Evolutionary conservation across 306 rosid species (phyloP), one percentile per base, ranked within the genome.

Genomic region (Adenanthera pavonina): DNA sequence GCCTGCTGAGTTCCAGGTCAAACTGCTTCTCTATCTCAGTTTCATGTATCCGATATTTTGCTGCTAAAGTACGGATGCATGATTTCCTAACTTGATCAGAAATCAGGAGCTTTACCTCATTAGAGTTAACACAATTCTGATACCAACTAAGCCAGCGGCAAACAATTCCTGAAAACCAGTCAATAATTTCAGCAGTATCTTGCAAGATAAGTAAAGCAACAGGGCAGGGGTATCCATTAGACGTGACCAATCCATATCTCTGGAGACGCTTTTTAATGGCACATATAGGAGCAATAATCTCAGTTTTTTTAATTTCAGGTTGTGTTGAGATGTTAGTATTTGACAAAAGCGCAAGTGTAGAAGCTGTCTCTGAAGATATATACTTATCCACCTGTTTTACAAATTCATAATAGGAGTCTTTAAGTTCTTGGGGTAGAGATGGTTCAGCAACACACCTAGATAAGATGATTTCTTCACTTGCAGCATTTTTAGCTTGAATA

Each of bases 1-100:
- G 90, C 74, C 82, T 79, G 79, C 92, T 84, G 75, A 92, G 90
- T 70, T 94, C 95, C 57, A 66, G 78, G 60, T 90, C 97, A 85
- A 92, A 92, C 69, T 51, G 87, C 74, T 88, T 92, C 77, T 89
- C 97, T 82, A 92, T 91, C 78, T 86, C 88, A 14, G 38, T 84
- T 88, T 92, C 98, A 70, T 88, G 92, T 34, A 90, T 57, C 52
- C 91, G 91, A 77, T 90, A 90, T 87, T 94, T 94, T 41, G 88
- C 82, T n/a, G 97, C 98, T 68, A 94, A 89, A 35, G 98, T 94
- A 60, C 92, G 94, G 77, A 92, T 89, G 89, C 98, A 94, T n/a
- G 98, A 92, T 83, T 88, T 90, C 80, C 95, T 88, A 80, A 92
- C 84, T 48, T 87, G 84, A 84, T 85, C 85, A 2, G 88, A 83